Evolutionary conservation across 768 basidiomycete genomes (phyloP), one percentile per base, ranked within the genome.

Genomic region (Hygrocybe punicea): DNA sequence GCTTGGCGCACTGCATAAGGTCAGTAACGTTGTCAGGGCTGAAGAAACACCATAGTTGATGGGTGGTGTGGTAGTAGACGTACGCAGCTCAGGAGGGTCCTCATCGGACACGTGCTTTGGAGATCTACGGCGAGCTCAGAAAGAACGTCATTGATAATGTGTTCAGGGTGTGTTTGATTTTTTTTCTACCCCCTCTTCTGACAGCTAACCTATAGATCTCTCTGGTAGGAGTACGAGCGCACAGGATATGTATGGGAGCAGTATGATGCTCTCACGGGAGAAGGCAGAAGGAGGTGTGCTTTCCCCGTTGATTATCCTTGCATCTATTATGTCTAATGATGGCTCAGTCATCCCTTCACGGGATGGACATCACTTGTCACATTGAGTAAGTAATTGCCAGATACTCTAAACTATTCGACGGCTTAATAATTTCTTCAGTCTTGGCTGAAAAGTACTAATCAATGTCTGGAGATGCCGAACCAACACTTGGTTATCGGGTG

Each of bases 211-310:
- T 5, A n/a, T n/a, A n/a, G n/a, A n/a, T 37, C 45, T 45, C 56
- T 52, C 47, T 36, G 39, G 13, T 62, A 94, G 91, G 93, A 97
- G 73, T 97, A 93, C 69, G 79, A 92, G 66, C 82, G 89, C 25
- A 97, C 94, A 3, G 94, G 93, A 3, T 96, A 93, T 68, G 92
- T 93, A 14, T 98, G 95, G 95, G 95, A 98, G 71, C 96, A 98
- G 71, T 98, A 98, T 69, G 88, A 98, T 69, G 76, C 93, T 1
- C 69, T 77, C 3, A 90, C 84, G 14, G 95, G 95, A 16, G 82
- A 92, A 68, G 95, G 95, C 2, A 79, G 79, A 67, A 73, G 95
- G 76, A 96, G 92, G 91, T 89, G 59, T n/a, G 78, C 63, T 36
- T 24, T 47, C 59, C 53, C 37, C 19, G 17, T 37, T 54, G 40